These are phyloP conservation scores for Daucus carota DNA, from an alignment of 129 eudicot genomes.

Conservation along the genomic window DH1_v3.0 NC_030387.2:40158501-40159000, in stretches of 20 bases:
- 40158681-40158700: neutral
- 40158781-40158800: neutral
- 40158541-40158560: neutral
- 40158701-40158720: too few species aligned
- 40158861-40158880: constrained; percentile 13
- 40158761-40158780: too few species aligned
- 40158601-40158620: neutral
- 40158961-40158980: constrained; percentile 1
- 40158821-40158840: neutral
- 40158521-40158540: too few species aligned
- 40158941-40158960: constrained; percentile 16
- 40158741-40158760: too few species aligned
- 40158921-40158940: neutral
- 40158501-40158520: too few species aligned
- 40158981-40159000: neutral
- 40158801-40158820: neutral
- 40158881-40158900: constrained; percentile 1
- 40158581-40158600: too few species aligned
- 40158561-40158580: neutral
- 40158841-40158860: neutral
- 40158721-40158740: too few species aligned
- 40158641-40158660: too few species aligned
- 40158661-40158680: too few species aligned
- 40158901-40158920: neutral
- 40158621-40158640: too few species aligned